A percentile compares a stretch with the other conserved stretches of the same genome.
Evolutionary conservation across 2,329 filamentous ascomycete genomes (phyloP).

Genomic region (Intubia oerlemansii): DNA sequence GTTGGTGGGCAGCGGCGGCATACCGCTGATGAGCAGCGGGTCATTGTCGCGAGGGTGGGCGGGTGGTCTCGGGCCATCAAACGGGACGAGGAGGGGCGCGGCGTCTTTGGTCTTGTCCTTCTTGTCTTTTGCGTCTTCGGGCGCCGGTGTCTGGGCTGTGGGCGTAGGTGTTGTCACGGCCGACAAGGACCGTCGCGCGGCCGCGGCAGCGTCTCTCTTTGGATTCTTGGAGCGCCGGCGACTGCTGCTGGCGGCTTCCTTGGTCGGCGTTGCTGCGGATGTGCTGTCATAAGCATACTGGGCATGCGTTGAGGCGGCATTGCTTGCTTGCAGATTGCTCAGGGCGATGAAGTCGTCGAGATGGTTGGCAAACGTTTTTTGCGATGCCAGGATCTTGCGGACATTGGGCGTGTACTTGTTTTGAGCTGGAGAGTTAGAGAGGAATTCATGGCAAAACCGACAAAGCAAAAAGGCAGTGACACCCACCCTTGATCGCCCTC

Average conservation of each 20-base stretch:
- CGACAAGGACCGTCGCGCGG: too few species aligned
- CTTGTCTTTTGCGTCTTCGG: neutral
- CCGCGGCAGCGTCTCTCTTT: too few species aligned
- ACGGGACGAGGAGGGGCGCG: constrained; percentile 14
- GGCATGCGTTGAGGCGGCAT: too few species aligned
- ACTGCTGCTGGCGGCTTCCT: too few species aligned
- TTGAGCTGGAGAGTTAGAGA: too few species aligned
- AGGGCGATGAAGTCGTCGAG: constrained; percentile 58
- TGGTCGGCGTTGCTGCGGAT: too few species aligned
- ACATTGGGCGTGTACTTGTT: constrained; percentile 47
- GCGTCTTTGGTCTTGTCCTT: neutral
- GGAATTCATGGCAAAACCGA: constrained; percentile 1
- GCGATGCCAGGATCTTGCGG: constrained; percentile 55
- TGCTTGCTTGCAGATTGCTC: too few species aligned
- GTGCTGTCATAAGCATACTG: too few species aligned
- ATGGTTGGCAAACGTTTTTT: constrained; percentile 70
- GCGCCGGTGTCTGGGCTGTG: too few species aligned
- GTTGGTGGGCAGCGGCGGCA: constrained; percentile 35
- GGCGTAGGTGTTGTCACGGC: too few species aligned
- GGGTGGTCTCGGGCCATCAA: constrained; percentile 13
- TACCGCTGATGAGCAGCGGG: constrained; percentile 32
- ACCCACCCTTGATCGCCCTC: constrained; percentile 23
- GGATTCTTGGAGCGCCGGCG: too few species aligned
- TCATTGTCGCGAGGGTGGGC: constrained; percentile 29
- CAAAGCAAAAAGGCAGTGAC: too few species aligned